Conservation (phyloP, 176 grass and related monocot genomes). For the Aegilops speltoides region DNA sequence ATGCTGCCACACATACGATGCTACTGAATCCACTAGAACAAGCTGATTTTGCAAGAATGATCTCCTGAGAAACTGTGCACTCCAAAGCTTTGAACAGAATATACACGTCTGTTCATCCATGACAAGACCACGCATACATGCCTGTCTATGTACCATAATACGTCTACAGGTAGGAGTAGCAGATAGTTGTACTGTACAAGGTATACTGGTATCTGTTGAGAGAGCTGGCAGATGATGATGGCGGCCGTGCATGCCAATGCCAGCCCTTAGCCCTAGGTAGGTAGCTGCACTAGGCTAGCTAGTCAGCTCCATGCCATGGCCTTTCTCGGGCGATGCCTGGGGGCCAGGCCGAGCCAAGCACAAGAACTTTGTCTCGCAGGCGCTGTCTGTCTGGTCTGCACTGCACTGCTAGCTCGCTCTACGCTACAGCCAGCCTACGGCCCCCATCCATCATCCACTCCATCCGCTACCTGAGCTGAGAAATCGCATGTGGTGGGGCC, state of each 20-base stretch:
- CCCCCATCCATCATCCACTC: not conserved
- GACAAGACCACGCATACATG: not conserved
- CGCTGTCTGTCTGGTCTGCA: not conserved
- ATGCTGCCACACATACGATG: too few species aligned
- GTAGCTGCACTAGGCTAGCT: not conserved
- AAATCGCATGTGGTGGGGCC: slow-evolving; percentile 22
- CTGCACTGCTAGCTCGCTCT: not conserved
- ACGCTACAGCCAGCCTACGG: not conserved
- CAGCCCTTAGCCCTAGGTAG: not conserved
- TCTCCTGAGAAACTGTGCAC: not conserved
- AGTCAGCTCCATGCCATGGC: slow-evolving; percentile 25
- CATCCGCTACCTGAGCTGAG: slow-evolving; percentile 32
- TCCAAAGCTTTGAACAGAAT: not conserved
- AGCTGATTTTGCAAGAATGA: not conserved
- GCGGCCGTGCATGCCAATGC: not conserved
- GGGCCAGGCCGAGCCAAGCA: slow-evolving; percentile 35
- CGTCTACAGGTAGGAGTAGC: not conserved
- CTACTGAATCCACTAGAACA: not conserved
- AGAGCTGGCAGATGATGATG: not conserved
- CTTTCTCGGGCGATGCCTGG: slow-evolving; percentile 25
- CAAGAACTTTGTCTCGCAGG: slow-evolving; percentile 32
- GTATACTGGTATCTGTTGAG: too few species aligned
- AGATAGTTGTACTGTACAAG: not conserved
- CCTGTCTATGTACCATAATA: not conserved
- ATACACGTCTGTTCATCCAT: not conserved